These are phyloP conservation scores for Aspergillus egyptiacus DNA, from an alignment of 495 filamentous ascomycete species.

Conservation along the genomic window DNA sequence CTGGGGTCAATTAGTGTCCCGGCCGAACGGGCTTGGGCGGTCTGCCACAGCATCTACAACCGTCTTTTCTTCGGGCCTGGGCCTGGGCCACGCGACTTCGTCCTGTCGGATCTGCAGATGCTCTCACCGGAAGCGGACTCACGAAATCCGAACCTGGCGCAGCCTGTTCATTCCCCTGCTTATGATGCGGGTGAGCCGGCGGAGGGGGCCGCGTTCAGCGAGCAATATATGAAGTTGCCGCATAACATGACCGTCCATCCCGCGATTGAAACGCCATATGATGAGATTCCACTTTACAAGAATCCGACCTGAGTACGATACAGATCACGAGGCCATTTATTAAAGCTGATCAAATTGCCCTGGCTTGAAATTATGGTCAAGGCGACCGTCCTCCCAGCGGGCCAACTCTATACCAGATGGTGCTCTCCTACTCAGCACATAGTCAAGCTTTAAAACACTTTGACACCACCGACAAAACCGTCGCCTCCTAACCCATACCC, in stretches of 20 bases:
- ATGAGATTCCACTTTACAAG: conserved; percentile 3
- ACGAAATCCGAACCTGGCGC: not conserved
- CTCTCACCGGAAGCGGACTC: not conserved
- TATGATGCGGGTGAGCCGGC: not conserved
- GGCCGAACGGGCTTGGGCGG: not conserved
- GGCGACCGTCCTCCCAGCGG: too few relatives aligned
- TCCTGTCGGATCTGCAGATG: not conserved
- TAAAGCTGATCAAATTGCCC: too few relatives aligned
- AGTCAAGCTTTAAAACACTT: not conserved
- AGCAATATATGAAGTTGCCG: conserved; percentile 2
- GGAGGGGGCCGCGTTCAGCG: not conserved
- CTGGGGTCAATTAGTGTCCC: conserved; percentile 1
- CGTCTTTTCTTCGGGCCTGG: not conserved
- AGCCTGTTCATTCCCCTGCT: not conserved
- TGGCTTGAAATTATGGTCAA: too few relatives aligned
- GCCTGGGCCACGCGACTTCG: not conserved
- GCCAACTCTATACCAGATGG: too few relatives aligned
- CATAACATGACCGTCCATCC: conserved; percentile 8
- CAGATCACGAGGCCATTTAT: not conserved
- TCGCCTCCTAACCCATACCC: conserved; percentile 18
- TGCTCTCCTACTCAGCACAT: too few relatives aligned
- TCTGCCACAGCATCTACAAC: conserved; percentile 4
- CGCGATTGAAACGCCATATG: conserved; percentile 1
- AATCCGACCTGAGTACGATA: not conserved
- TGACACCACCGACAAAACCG: conserved; percentile 10